Evolutionary conservation across 371 early-diverging fungal genomes (phyloP), one percentile per base, ranked within the genome.

Genomic region (Mortierella sp.): DNA sequence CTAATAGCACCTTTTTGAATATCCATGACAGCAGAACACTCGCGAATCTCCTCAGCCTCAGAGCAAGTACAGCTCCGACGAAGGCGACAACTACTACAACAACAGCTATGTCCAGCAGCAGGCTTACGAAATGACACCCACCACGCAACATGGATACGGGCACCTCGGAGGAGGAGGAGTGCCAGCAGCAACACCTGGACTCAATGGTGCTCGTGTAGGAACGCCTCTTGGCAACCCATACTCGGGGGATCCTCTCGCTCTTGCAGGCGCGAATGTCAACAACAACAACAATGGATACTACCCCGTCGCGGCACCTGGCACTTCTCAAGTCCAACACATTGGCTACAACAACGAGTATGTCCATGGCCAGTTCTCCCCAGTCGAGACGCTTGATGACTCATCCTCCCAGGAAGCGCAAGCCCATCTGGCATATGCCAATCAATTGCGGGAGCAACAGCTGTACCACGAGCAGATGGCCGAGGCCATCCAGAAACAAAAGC

Each of bases 401-500:
- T 67, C 83, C 9, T 78, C 83, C 14, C 76, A 79, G 43, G 80
- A 84, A 31, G 84, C 80, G 2, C 81, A 72, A 50, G 80, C 84
- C 6, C 84, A 84, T 59, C 51, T 80, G 34, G 81, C 72, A 6
- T 84, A 84, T 37, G 84, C 84, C 24, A 75, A 84, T 1, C 84
- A 84, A 54, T 61, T 84, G 59, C 61, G 73, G 43, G 80, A 84
- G 50, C 84, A 84, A 31, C 84, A 84, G 70, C 61, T 75, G 11
- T 84, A 84, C 28, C 84, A 84, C 37, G 75, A 84, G 64, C 80
- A 84, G 57, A 84, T 84, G 84, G 84, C 78, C 24, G 81, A 80
- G n/a, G 75, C 73, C 9, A 69, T 84, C 31, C 71, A 80, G 46
- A 80, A 78, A 43, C 84, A 83, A 55, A 72, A 78, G n/a, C 71